Conservation (phyloP, 2,329 filamentous ascomycete species). For the Pyrenophora tritici-repentis region DNA sequence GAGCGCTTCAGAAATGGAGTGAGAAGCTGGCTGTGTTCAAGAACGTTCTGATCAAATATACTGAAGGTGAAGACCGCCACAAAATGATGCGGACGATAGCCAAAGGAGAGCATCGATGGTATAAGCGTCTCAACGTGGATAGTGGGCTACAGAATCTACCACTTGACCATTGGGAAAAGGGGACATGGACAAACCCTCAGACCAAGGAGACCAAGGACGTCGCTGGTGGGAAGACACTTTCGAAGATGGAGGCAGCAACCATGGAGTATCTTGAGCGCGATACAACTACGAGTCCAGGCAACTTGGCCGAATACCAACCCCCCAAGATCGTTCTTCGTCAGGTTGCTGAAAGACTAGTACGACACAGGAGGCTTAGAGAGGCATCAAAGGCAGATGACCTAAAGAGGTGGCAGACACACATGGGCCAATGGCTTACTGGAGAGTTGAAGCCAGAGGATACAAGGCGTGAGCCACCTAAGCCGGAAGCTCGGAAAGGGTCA, state of each 20-base stretch:
- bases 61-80: constrained; percentile 56
- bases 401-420: constrained; percentile 46
- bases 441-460: constrained; percentile 37
- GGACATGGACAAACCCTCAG: constrained; percentile 45
- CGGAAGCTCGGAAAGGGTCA: constrained; percentile 11
- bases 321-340: constrained; percentile 53
- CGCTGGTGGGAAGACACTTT: constrained; percentile 51
- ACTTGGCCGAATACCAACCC: constrained; percentile 51
- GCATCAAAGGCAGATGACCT: constrained; percentile 39
- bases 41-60: constrained; percentile 58
- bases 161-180: constrained; percentile 55
- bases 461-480: constrained; percentile 9
- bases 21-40: constrained; percentile 57
- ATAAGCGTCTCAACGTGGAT: constrained; percentile 56
- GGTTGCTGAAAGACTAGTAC: constrained; percentile 54
- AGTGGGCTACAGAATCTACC: constrained; percentile 53
- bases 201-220: constrained; percentile 40
- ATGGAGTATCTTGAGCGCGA: constrained; percentile 48
- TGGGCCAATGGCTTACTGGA: constrained; percentile 48
- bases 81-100: constrained; percentile 54
- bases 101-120: constrained; percentile 56
- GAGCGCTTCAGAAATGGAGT: constrained; percentile 51
- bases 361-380: constrained; percentile 53
- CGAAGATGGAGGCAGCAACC: constrained; percentile 53
- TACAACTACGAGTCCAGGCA: constrained; percentile 38